A percentile compares a stretch with the other conserved stretches of the same genome.
Evolutionary conservation across 2,329 filamentous ascomycete species (phyloP).

Genomic region (Penicillium sp.): DNA sequence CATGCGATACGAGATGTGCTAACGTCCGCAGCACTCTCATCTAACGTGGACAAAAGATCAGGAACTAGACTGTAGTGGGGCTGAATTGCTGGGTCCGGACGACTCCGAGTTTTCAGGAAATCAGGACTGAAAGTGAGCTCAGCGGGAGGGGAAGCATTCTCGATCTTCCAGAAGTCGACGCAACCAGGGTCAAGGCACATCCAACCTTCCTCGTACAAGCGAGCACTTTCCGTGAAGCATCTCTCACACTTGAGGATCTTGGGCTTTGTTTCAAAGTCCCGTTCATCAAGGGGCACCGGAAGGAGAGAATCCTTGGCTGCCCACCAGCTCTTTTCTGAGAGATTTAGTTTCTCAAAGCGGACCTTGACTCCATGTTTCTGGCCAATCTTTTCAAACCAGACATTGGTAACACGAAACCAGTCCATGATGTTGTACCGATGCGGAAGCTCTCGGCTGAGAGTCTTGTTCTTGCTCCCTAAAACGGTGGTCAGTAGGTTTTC

Average conservation of each 20-base stretch:
- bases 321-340: conserved; percentile 60
- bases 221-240: conserved; percentile 42
- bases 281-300: conserved; percentile 29
- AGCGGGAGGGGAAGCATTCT: conserved; percentile 31
- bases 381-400: conserved; percentile 63
- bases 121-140: conserved; percentile 52
- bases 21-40: conserved; percentile 36
- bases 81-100: conserved; percentile 41
- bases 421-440: conserved; percentile 65
- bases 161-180: conserved; percentile 54
- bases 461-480: conserved; percentile 52
- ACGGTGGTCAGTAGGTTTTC: conserved; percentile 25
- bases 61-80: conserved; percentile 43
- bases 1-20: conserved; percentile 56
- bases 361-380: conserved; percentile 53
- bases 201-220: conserved; percentile 52
- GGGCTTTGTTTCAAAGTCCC: conserved; percentile 31
- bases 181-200: conserved; percentile 60
- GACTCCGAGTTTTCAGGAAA: conserved; percentile 58
- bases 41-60: conserved; percentile 41
- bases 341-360: conserved; percentile 64
- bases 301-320: conserved; percentile 36
- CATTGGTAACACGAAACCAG: conserved; percentile 66
- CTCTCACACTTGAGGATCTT: conserved; percentile 35
- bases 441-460: conserved; percentile 52